Evolutionary conservation across 257 asterid species (phyloP).

Genomic region (Marsdenia floribunda): DNA sequence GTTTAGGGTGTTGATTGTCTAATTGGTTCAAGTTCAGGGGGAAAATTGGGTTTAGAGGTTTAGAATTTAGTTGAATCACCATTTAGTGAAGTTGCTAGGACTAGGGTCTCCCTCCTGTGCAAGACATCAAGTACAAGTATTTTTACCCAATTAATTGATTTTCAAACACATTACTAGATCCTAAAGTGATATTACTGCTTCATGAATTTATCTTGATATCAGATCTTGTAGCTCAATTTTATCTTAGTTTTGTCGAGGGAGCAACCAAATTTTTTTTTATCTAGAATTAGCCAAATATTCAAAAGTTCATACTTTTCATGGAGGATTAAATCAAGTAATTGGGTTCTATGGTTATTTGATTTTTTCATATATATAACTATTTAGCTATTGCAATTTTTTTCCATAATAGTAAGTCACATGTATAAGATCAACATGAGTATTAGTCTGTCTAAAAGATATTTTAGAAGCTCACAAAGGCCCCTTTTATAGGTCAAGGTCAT

Average conservation of each 20-base stretch:
- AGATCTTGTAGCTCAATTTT: neutral
- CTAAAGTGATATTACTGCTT: neutral
- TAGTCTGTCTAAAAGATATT: conserved; percentile 13
- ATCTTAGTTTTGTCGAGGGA: too few relatives aligned
- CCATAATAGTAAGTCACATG: neutral
- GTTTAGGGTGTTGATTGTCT: too few relatives aligned
- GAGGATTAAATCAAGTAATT: neutral
- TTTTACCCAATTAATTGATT: neutral
- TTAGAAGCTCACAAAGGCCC: conserved; percentile 18
- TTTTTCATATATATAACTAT: neutral
- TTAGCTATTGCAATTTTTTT: neutral
- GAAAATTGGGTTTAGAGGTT: too few relatives aligned
- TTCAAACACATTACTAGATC: neutral
- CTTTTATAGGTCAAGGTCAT: neutral
- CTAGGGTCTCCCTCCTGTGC: neutral
- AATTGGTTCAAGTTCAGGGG: too few relatives aligned
- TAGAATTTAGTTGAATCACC: too few relatives aligned
- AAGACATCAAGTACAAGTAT: neutral
- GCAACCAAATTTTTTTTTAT: too few relatives aligned
- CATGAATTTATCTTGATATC: neutral
- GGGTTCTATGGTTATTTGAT: neutral
- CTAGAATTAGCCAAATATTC: too few relatives aligned
- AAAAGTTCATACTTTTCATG: neutral
- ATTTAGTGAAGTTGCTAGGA: neutral
- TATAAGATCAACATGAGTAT: conserved; percentile 5